phyloP scores from a whole-genome alignment of 176 grass and related monocot species.

The Eremochloa ophiuroides region DNA sequence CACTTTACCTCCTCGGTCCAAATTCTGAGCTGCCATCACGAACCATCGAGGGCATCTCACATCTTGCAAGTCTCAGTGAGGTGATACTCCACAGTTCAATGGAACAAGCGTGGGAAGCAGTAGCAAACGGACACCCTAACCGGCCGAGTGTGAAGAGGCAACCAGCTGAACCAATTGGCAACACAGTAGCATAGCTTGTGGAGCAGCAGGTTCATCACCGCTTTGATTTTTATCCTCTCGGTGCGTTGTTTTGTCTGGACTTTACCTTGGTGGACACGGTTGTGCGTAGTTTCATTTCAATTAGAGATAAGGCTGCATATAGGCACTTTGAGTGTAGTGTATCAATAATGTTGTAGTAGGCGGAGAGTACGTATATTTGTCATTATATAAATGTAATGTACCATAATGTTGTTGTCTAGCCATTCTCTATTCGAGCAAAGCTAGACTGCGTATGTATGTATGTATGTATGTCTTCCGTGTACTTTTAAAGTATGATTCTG shows the following conservation, averaged over 20 bases:
- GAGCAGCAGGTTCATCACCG: neutral
- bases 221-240: too few species aligned
- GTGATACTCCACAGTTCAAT: constrained; percentile 8
- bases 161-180: neutral
- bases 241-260: neutral
- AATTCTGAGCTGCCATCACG: neutral
- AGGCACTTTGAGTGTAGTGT: too few species aligned
- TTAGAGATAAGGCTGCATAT: neutral
- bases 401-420: neutral
- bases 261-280: neutral
- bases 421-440: neutral
- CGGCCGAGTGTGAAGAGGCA: constrained; percentile 15
- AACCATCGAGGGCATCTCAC: neutral
- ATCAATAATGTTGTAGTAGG: too few species aligned
- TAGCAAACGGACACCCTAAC: neutral
- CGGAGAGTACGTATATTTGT: neutral
- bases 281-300: neutral
- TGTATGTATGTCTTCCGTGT: too few species aligned
- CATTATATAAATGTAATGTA: constrained; percentile 1
- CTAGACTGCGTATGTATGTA: too few species aligned
- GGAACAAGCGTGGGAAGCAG: neutral
- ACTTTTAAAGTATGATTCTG: too few species aligned
- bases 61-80: constrained; percentile 19
- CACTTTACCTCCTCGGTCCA: neutral
- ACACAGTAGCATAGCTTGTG: neutral